Base-by-base conservation (phyloP, 148 eudicot species). In the Rhododendron mucronatum region DNA sequence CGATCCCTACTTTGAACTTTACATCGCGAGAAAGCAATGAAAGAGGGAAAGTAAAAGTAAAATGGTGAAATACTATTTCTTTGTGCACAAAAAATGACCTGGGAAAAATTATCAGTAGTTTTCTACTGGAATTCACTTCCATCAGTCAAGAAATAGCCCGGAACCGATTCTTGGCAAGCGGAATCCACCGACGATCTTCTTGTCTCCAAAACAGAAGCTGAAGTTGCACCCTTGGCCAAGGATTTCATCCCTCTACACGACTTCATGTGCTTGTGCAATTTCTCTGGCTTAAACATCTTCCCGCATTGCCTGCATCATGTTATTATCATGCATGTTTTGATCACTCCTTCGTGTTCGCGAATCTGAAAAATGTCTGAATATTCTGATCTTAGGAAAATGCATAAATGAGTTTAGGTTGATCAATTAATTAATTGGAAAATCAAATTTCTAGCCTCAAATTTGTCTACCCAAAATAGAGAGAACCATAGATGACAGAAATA, bases 211-310 rank as follows among this genome's bases (percentile, higher is more conserved):
- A 37, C 63, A 48, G 82, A 14, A 28, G 82, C 53, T 50, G 61
- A 7, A 26, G 82, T 2, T 50, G 80, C 14, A 41, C 76, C 75
- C 82, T 87, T 89, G 37, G 88, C 55, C 28, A 71, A 47, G 82
- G 88, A 79, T 82, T 91, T 89, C 85, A 88, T 80, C 48, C 88
- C 88, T 82, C 80, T 91, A 71, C 92, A 91, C 1, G 92, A 88
- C 63, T 86, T 86, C 92, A 91, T 89, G 86, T 91, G 91, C 44
- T 73, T 18, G 67, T 89, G 89, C 85, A 91, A 61, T 81, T 88
- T 88, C 82, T 91, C 89, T 28, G 92, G 92, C 69, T 88, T 88
- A 79, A 91, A 91, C 71, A 74, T 85, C 89, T 88, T 91, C 79
- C 90, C 89, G 76, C 92, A 91, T 83, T 89, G 90, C 84, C 92